phyloP scores from a whole-genome alignment of 2,329 filamentous ascomycete genomes.

The Botrytis aclada region DNA sequence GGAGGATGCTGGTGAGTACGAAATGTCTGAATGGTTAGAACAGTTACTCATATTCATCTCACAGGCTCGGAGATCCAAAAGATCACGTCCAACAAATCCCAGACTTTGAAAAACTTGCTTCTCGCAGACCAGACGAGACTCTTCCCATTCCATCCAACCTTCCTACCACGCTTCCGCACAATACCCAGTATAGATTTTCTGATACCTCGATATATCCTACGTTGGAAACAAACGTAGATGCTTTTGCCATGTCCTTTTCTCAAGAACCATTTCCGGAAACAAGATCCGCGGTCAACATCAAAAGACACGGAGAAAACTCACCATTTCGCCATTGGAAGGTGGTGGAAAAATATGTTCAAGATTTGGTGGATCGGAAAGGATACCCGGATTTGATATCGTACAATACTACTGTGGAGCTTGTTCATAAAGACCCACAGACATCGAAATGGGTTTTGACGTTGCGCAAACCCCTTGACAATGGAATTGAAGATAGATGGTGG shows the following conservation, averaged over 20 bases:
- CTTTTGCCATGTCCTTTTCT: constrained; percentile 57
- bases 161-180: constrained; percentile 46
- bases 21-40: neutral
- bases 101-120: constrained; percentile 47
- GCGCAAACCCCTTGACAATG: constrained; percentile 42
- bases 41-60: neutral
- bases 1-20: constrained; percentile 58
- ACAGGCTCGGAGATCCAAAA: constrained; percentile 44
- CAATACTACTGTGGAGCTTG: constrained; percentile 60
- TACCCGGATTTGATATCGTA: constrained; percentile 53
- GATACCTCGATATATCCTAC: constrained; percentile 61
- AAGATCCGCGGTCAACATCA: constrained; percentile 42
- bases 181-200: constrained; percentile 47
- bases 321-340: constrained; percentile 61
- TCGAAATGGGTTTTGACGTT: constrained; percentile 53
- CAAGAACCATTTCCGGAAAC: constrained; percentile 52
- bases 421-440: constrained; percentile 45
- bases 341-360: constrained; percentile 53
- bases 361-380: constrained; percentile 49
- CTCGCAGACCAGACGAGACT: constrained; percentile 49
- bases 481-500: constrained; percentile 57
- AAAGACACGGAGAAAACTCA: constrained; percentile 53
- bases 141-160: constrained; percentile 46
- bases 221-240: constrained; percentile 63
- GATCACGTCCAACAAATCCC: constrained; percentile 41